Evolutionary conservation across 78 protist species (phyloP).

Genomic region (Trichosphaerium sp.): DNA sequence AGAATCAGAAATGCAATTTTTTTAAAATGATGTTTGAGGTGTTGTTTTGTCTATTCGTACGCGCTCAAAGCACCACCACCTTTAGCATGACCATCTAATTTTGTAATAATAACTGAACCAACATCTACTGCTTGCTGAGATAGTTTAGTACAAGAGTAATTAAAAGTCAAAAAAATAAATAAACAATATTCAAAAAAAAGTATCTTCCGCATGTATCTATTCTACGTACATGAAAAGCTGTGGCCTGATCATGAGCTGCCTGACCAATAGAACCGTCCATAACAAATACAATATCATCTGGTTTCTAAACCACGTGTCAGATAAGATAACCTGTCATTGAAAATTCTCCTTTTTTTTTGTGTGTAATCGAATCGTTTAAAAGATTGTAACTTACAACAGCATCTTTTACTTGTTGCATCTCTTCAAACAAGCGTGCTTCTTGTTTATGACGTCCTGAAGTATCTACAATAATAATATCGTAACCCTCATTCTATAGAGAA

Average conservation of each 20-base stretch:
- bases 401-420: constrained; percentile 79
- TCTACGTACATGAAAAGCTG: constrained; percentile 61
- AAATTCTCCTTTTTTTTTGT: neutral
- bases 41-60: no score
- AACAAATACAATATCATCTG: constrained; percentile 91
- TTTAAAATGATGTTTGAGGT: neutral
- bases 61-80: constrained; percentile 97
- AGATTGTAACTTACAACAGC: constrained; percentile 39
- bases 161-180: neutral
- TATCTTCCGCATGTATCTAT: no score
- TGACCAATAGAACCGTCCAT: constrained; percentile 95
- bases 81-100: constrained; percentile 97
- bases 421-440: constrained; percentile 86
- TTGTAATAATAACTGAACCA: constrained; percentile 95
- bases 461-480: constrained; percentile 96
- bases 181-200: no score
- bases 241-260: constrained; percentile 85
- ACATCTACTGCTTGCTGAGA: constrained; percentile 45
- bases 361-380: neutral
- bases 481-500: constrained; percentile 31
- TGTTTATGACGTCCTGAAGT: constrained; percentile 97
- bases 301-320: constrained; percentile 19
- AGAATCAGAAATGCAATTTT: neutral
- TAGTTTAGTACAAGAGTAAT: constrained; percentile 16
- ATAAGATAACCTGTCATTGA: neutral